Conservation (phyloP, 345 rosid species). For the Toxicodendron radicans region DNA sequence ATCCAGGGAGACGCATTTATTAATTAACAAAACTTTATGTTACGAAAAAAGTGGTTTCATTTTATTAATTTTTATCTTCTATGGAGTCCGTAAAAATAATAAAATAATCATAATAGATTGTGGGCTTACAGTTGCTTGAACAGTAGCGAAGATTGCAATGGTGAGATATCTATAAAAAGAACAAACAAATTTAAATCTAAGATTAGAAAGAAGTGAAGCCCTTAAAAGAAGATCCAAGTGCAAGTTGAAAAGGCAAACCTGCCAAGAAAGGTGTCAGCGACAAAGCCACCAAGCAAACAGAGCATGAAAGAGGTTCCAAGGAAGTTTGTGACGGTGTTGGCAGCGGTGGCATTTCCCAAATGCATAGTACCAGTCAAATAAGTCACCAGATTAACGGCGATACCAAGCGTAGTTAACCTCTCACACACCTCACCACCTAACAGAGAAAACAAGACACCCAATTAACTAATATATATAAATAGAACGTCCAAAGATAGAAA, state of each 20-base stretch:
- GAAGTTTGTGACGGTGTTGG: constrained; percentile 90
- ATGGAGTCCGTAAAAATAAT: background rate
- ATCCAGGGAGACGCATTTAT: background rate
- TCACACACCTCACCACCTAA: constrained; percentile 80
- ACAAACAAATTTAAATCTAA: background rate
- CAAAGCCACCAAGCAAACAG: constrained; percentile 86
- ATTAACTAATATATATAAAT: background rate
- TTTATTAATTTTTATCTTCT: background rate
- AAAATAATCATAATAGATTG: background rate
- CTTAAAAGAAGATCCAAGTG: background rate
- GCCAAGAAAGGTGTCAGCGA: constrained; percentile 97
- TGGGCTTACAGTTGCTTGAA: constrained; percentile 69
- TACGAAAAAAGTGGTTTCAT: background rate
- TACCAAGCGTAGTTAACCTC: constrained; percentile 91
- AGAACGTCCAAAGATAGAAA: background rate
- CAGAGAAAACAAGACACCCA: background rate
- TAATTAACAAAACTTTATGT: background rate
- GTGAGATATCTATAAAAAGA: constrained; percentile 65
- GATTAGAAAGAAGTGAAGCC: background rate
- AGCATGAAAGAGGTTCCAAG: constrained; percentile 96
- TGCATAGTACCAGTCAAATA: constrained; percentile 93
- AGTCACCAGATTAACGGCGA: constrained; percentile 90
- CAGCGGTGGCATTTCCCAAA: constrained; percentile 78
- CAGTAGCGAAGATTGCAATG: constrained; percentile 77
- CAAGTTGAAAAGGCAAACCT: constrained; percentile 36